Evolutionary conservation across 306 rosid species (phyloP).

Genomic region (Dryas octopetala): DNA sequence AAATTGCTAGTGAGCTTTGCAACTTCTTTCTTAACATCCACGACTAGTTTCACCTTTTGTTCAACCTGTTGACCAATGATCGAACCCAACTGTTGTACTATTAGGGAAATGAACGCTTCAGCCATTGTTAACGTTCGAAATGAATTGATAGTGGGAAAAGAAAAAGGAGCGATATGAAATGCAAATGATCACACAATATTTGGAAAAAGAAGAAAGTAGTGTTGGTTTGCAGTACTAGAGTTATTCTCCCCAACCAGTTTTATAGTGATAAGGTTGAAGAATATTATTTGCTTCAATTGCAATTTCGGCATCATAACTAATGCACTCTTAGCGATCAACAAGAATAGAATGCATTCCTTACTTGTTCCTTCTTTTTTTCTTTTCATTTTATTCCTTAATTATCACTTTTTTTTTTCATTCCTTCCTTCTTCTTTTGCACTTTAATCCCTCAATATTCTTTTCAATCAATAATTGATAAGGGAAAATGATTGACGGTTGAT

Average conservation of each 20-base stretch:
- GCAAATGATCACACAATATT: not conserved
- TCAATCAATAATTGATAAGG: no score
- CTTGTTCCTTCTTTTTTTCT: no score
- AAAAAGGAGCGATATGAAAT: not conserved
- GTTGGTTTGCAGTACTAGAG: not conserved
- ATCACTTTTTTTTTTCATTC: no score
- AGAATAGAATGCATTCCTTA: no score
- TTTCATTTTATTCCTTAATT: no score
- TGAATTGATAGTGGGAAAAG: no score
- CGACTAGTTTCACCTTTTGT: not conserved
- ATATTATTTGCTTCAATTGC: no score
- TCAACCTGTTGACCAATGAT: not conserved
- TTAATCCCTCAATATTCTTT: no score
- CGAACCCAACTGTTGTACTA: constrained; percentile 6
- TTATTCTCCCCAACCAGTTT: not conserved
- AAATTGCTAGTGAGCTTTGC: not conserved
- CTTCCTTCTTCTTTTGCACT: no score
- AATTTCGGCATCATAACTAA: no score
- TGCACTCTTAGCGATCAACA: no score
- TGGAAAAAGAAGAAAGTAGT: not conserved
- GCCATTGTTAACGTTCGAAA: not conserved
- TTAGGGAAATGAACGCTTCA: not conserved
- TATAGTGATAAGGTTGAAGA: not conserved
- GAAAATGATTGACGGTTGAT: no score
- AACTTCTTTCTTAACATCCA: not conserved